These are phyloP conservation scores for Penicillium ochrochloron DNA, from an alignment of 495 filamentous ascomycete species.

Conservation along the genomic window DNA sequence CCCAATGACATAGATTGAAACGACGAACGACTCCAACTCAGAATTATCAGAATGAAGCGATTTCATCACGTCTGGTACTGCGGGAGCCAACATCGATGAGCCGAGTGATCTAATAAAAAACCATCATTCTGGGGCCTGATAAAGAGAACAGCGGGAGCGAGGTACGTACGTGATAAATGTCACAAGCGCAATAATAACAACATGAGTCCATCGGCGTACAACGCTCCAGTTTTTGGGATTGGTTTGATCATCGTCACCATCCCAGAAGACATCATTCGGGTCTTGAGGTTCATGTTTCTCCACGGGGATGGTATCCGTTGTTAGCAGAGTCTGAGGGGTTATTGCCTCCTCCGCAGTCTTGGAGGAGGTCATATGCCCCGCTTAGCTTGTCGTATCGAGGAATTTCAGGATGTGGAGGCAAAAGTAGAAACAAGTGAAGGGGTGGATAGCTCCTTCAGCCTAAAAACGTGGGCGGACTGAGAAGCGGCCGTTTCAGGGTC, in stretches of 20 bases:
- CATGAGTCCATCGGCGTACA: background rate
- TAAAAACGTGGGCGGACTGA: background rate
- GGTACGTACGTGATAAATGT: slow-evolving; percentile 1
- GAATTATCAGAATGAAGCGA: slow-evolving; percentile 4
- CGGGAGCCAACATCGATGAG: slow-evolving; percentile 6
- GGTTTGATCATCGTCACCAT: background rate
- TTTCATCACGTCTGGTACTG: slow-evolving; percentile 7
- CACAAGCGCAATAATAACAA: background rate
- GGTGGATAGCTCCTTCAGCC: background rate
- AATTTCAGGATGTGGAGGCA: background rate
- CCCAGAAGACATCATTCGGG: slow-evolving; percentile 3
- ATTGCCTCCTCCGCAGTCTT: background rate
- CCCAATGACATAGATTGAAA: slow-evolving; percentile 7
- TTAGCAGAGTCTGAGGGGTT: background rate
- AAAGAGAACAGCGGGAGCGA: background rate
- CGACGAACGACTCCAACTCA: slow-evolving; percentile 1
- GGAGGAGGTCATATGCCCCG: background rate
- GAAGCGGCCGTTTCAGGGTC: background rate
- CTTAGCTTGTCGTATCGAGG: background rate
- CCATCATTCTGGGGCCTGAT: background rate
- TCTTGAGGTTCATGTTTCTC: background rate
- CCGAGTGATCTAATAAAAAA: background rate
- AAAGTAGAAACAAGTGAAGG: background rate
- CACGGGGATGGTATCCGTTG: background rate
- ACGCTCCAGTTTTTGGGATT: slow-evolving; percentile 8